Conservation (phyloP, 768 basidiomycete species). For the Psilocybe cyanescens region DNA sequence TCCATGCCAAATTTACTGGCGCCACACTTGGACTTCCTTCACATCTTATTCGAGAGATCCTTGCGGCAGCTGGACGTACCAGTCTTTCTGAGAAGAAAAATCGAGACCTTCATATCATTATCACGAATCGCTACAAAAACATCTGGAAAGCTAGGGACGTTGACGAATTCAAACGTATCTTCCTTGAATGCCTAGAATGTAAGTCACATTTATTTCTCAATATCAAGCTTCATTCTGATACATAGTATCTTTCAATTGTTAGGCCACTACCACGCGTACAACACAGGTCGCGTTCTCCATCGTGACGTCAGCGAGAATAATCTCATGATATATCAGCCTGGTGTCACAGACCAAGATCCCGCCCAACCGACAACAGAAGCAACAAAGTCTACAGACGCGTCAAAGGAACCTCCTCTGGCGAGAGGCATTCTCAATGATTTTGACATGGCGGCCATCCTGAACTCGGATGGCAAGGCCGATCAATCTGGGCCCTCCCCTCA, state of each 20-base stretch:
- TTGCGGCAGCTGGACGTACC: not conserved
- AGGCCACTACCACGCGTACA: constrained; percentile 28
- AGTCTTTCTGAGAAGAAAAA: not conserved
- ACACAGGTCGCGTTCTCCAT: constrained; percentile 28
- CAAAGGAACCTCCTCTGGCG: too few relatives aligned
- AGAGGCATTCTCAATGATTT: not conserved
- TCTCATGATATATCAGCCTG: constrained; percentile 26
- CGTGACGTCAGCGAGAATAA: constrained; percentile 35
- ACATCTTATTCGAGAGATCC: not conserved
- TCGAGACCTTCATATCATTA: not conserved
- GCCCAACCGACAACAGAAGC: not conserved
- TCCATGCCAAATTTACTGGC: not conserved
- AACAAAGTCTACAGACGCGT: not conserved
- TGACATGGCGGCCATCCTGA: not conserved
- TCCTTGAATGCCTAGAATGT: constrained; percentile 30
- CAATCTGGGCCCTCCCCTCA: too few relatives aligned
- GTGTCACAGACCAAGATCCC: not conserved
- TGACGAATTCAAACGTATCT: constrained; percentile 29
- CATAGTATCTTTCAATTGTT: not conserved
- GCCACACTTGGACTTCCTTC: not conserved
- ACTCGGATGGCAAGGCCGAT: too few relatives aligned
- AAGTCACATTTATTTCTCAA: not conserved
- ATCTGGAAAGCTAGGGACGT: constrained; percentile 14
- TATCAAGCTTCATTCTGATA: not conserved
- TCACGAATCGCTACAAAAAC: not conserved